Evolutionary conservation across 2,329 filamentous ascomycete species (phyloP), one percentile per base, ranked within the genome.

Genomic region (Botrytis porri): DNA sequence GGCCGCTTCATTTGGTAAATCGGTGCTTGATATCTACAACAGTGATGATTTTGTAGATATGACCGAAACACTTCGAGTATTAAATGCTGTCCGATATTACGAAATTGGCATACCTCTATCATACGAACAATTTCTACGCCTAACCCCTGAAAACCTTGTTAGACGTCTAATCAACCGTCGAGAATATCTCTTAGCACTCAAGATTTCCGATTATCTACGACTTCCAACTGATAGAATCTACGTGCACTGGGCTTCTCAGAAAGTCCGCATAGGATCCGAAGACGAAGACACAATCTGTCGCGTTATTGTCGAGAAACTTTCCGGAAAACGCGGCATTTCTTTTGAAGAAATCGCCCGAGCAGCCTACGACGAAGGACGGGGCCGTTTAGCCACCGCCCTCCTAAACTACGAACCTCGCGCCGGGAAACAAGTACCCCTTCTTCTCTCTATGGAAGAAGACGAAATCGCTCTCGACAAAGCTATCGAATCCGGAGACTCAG

Each of bases 31-130:
- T 79, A 90, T 98, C 20, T 99, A 98, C 83, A 98, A 96, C 82
- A 98, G 95, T 80, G 96, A 99, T 80, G 95, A 99, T 76, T 99
- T 98, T 82, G 96, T 99, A 71, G 95, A 98, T 75, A 98, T 98
- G 91, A 97, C 94, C 77, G 95, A 99, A 82, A 96, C 92, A 0
- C 84, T 99, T 25, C 91, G 96, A 25, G 95, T 99, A 0, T 86
- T 99, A 65, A 98, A 98, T 78, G 95, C 95, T 10, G 92, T 95
- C 20, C 90, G 96, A 69, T 97, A 93, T 81, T 98, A 96, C 80
- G 93, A 97, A 78, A 88, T 98, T 70, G 96, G 96, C 3, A 85
- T 99, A 35, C 94, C 95, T 0, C 82, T 99, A 7, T 97, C 95
- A 6, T 97, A 96, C 80, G 95, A 98, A 75, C 95, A 99, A 82